Evolutionary conservation across 2,329 filamentous ascomycete genomes (phyloP).

Genomic region (Hymenoscyphus occultus): DNA sequence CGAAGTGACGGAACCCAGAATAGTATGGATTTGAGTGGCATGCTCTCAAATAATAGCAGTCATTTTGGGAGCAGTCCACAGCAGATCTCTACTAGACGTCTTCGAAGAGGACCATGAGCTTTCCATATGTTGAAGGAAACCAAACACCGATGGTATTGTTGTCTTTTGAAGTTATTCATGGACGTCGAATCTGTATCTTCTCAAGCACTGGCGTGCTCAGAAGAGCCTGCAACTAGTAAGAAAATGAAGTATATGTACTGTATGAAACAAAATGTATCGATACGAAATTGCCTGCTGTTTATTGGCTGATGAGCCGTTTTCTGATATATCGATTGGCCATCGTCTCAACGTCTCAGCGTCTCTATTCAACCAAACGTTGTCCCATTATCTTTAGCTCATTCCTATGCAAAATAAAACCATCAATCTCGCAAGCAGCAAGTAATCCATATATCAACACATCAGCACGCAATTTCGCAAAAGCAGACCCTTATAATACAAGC

Average conservation of each 20-base stretch:
- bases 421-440: not conserved
- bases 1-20: constrained; percentile 38
- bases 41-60: constrained; percentile 31
- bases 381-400: too few species aligned
- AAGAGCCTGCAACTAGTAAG: too few species aligned
- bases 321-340: too few species aligned
- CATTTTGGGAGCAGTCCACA: constrained; percentile 33
- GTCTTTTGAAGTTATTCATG: not conserved
- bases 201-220: too few species aligned
- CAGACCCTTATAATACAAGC: constrained; percentile 4
- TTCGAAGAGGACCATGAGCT: not conserved
- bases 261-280: not conserved
- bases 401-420: not conserved
- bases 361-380: too few species aligned
- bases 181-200: too few species aligned
- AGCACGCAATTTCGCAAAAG: not conserved
- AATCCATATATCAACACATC: not conserved
- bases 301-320: too few species aligned
- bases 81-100: constrained; percentile 11
- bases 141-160: not conserved
- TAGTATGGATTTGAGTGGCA: constrained; percentile 33
- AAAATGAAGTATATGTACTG: not conserved
- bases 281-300: not conserved
- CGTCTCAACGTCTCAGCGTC: too few species aligned
- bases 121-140: not conserved